Evolutionary conservation across 345 rosid genomes (phyloP).

Genomic region (Aethionema arabicum): DNA sequence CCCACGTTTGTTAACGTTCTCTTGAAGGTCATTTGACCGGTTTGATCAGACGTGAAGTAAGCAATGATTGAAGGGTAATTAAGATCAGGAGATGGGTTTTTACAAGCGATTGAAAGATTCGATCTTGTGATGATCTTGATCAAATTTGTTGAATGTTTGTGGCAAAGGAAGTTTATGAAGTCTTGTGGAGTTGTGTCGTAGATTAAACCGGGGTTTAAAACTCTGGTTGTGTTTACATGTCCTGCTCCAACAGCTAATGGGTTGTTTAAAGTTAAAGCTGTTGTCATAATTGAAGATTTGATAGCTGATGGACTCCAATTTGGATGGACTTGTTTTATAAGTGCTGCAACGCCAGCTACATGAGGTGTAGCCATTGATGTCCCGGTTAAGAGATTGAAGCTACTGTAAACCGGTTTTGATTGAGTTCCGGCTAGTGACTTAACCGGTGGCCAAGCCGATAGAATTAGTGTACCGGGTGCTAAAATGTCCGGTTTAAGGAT

Average conservation of each 20-base stretch:
- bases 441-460: slow-evolving; percentile 50
- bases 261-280: slow-evolving; percentile 45
- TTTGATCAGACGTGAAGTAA: slow-evolving; percentile 36
- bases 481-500: slow-evolving; percentile 57
- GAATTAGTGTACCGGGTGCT: slow-evolving; percentile 52
- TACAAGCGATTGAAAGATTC: slow-evolving; percentile 30
- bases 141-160: slow-evolving; percentile 33
- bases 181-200: slow-evolving; percentile 51
- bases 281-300: slow-evolving; percentile 55
- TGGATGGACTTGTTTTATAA: slow-evolving; percentile 47
- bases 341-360: slow-evolving; percentile 54
- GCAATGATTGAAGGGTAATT: slow-evolving; percentile 61
- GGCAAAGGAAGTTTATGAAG: slow-evolving; percentile 51
- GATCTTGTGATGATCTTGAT: slow-evolving; percentile 48
- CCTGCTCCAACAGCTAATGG: slow-evolving; percentile 75
- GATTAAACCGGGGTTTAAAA: slow-evolving; percentile 58
- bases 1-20: slow-evolving; percentile 59
- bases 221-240: slow-evolving; percentile 42
- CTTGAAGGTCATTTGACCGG: slow-evolving; percentile 31
- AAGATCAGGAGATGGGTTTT: slow-evolving; percentile 43
- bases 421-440: slow-evolving; percentile 1
- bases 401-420: slow-evolving; percentile 24
- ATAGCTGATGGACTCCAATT: slow-evolving; percentile 59
- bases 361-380: slow-evolving; percentile 69
- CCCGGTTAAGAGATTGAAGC: slow-evolving; percentile 48